Percentiles rank a stretch among this genome's conserved stretches.
phyloP scores from a whole-genome alignment of 805 yeast species.

The Yamadazyma phyllophila region DNA sequence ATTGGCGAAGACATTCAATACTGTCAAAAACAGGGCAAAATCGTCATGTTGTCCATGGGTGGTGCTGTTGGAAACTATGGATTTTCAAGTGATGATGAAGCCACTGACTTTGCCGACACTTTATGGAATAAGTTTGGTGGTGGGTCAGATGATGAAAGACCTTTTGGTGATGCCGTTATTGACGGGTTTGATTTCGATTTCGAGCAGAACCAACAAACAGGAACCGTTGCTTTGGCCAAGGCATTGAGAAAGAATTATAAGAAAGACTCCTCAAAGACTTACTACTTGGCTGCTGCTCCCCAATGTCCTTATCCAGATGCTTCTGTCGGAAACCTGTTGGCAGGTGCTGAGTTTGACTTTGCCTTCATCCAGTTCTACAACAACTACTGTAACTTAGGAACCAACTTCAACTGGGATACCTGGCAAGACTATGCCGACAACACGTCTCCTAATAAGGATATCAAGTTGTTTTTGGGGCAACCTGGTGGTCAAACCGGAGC shows the following conservation, averaged over 20 bases:
- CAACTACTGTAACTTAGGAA: conserved; percentile 29
- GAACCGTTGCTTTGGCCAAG: conserved; percentile 59
- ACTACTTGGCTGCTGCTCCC: conserved; percentile 37
- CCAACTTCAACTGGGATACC: conserved; percentile 33
- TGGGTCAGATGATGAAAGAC: conserved; percentile 37
- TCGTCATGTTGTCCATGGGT: conserved; percentile 73
- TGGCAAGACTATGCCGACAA: conserved; percentile 32
- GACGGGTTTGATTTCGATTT: conserved; percentile 85
- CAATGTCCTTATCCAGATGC: conserved; percentile 41
- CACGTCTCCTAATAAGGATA: conserved; percentile 29
- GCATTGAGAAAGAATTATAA: conserved; percentile 22
- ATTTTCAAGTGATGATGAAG: conserved; percentile 43
- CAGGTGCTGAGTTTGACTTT: conserved; percentile 26
- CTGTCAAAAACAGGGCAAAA: conserved; percentile 79
- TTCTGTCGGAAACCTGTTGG: conserved; percentile 32
- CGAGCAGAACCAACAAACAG: conserved; percentile 57
- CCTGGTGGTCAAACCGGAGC: conserved; percentile 34
- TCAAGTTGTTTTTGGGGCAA: conserved; percentile 33
- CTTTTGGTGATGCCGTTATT: conserved; percentile 69
- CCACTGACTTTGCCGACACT: conserved; percentile 50
- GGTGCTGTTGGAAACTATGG: conserved; percentile 43
- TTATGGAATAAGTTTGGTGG: conserved; percentile 42
- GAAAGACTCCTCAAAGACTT: conserved; percentile 27
- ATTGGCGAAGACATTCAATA: conserved; percentile 61
- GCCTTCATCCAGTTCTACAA: conserved; percentile 42